Evolutionary conservation across 257 asterid genomes (phyloP), one percentile per base, ranked within the genome.

Genomic region (Forsythia viridissima): DNA sequence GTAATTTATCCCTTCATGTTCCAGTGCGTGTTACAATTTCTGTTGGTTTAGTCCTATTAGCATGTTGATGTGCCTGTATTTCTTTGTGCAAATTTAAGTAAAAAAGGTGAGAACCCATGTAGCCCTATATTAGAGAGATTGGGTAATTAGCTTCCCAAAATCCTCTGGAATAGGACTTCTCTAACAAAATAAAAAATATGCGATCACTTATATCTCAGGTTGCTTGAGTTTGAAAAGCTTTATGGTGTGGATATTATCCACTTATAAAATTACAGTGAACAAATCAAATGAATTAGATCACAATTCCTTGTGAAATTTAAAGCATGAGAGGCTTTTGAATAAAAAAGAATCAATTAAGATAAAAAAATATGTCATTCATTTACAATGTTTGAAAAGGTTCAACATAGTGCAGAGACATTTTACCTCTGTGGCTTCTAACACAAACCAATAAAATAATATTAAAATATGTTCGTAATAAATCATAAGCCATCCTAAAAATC

Each of bases 1-100:
- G 99, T 96, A 91, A 30, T 13, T 37, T 72, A 24, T 55, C 69
- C 46, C 36, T 74, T 79, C 70, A 73, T 77, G 76, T 76, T 70
- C 69, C 66, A 6, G 55, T 16, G 66, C 66, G 18, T 57, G 66
- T 57, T 57, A 20, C n/a, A n/a, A n/a, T 57, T 18, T n/a, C 66
- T 57, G 30, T n/a, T 59, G 44, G 74, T 79, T 75, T 74, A 30
- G 78, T 61, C 8, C 41, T 18, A 41, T 44, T 79, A 16, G 11
- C 74, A 59, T 69, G 39, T 52, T 37, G 36, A 24, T 24, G 11
- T 24, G 39, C 73, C 59, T 71, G 48, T 30, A 48, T 55, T 71
- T 72, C 76, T 20, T 75, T 37, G 37, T 44, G 77, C 46, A 73
- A 79, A 63, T 24, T 63, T 63, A 63, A 52, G 37, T 63, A 21